Conservation (phyloP, 2,329 filamentous ascomycete genomes). For the Torrubiella hemipterigena region DNA sequence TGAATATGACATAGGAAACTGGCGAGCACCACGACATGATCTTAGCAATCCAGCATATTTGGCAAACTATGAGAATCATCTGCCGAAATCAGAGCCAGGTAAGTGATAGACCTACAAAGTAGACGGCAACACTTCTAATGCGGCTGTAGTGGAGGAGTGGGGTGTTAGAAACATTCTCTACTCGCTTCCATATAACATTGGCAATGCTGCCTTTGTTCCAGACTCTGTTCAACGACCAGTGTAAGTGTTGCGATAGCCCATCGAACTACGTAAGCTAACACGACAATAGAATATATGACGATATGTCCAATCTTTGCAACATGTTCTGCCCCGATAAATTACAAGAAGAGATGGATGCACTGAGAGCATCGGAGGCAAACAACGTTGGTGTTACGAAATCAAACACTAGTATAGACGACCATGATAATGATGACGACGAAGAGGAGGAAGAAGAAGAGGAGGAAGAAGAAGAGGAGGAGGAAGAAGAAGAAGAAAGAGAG, state of each 20-base stretch:
- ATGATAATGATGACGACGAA: not conserved
- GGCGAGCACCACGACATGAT: conserved; percentile 12
- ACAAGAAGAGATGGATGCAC: too few relatives aligned
- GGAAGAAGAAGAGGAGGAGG: not conserved
- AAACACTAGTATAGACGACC: too few relatives aligned
- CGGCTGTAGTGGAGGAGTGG: conserved; percentile 13
- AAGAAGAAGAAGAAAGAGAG: not conserved
- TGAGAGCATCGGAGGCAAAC: too few relatives aligned
- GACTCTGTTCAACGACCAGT: conserved; percentile 9
- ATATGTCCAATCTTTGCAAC: conserved; percentile 9
- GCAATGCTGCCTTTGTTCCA: conserved; percentile 8
- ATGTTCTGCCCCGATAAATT: too few relatives aligned
- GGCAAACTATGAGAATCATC: conserved; percentile 9
- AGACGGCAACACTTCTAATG: too few relatives aligned
- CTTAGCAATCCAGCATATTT: conserved; percentile 11
- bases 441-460: too few relatives aligned
- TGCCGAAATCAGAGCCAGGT: conserved; percentile 10
- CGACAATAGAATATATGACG: conserved; percentile 7
- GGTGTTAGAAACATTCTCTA: conserved; percentile 15
- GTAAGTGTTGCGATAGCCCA: conserved; percentile 6
- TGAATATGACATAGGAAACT: conserved; percentile 16
- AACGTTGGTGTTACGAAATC: too few relatives aligned
- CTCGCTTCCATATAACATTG: conserved; percentile 12
- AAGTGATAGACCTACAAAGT: too few relatives aligned
- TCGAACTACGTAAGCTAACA: not conserved